A percentile compares a stretch with the other conserved stretches of the same genome.
Conservation (phyloP, 2,329 filamentous ascomycete species). For the Albophoma yamanashiensis region DNA sequence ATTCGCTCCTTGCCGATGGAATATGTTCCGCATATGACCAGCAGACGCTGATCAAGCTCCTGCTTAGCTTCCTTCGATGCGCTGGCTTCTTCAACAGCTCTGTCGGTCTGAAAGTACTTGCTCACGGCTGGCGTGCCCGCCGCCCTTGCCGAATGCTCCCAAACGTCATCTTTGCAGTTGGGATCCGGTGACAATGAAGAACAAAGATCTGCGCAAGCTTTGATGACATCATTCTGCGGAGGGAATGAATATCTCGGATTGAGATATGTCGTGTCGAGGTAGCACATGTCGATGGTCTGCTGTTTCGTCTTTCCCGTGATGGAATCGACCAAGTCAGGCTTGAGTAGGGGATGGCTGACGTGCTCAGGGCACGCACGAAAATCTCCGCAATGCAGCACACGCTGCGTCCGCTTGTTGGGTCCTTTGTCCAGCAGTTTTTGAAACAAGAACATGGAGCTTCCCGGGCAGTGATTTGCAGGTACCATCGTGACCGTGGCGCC, state of each 20-base stretch:
- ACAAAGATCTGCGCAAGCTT: slow-evolving; percentile 80
- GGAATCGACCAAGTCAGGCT: slow-evolving; percentile 61
- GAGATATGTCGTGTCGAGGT: slow-evolving; percentile 93
- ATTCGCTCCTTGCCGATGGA: slow-evolving; percentile 97
- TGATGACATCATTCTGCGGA: slow-evolving; percentile 75
- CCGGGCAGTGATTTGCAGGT: slow-evolving; percentile 90
- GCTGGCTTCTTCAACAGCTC: slow-evolving; percentile 16
- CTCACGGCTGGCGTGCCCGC: slow-evolving; percentile 34
- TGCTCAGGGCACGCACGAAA: slow-evolving; percentile 86
- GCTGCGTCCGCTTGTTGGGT: slow-evolving; percentile 50
- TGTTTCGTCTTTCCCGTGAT: slow-evolving; percentile 61
- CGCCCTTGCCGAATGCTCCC: slow-evolving; percentile 32
- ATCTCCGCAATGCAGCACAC: slow-evolving; percentile 90
- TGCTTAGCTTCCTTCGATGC: slow-evolving; percentile 13
- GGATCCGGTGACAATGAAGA: slow-evolving; percentile 61
- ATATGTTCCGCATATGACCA: slow-evolving; percentile 93
- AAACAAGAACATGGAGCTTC: slow-evolving; percentile 87
- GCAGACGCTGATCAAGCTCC: slow-evolving; percentile 45
- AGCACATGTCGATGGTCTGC: slow-evolving; percentile 90
- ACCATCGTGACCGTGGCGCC: slow-evolving; percentile 89
- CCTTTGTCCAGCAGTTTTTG: slow-evolving; percentile 63
- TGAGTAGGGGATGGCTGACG: slow-evolving; percentile 68
- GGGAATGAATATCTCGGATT: slow-evolving; percentile 95
- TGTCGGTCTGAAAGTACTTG: slow-evolving; percentile 38
- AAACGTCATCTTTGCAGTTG: slow-evolving; percentile 33